Conservation (phyloP, 1,284 basidiomycete species). For the Cryptococcus sp. region DNA sequence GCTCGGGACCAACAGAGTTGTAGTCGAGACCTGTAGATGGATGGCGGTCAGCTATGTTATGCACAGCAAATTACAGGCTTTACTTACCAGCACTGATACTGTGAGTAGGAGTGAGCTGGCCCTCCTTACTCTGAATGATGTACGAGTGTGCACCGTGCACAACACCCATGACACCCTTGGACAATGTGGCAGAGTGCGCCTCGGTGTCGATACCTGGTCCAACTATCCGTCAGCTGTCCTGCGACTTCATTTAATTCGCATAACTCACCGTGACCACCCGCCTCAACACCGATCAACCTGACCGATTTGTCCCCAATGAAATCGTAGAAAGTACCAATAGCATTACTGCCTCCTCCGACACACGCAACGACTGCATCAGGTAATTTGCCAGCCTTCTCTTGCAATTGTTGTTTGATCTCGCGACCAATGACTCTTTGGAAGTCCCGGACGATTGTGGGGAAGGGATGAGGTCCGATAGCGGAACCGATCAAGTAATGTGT, state of each 20-base stretch:
- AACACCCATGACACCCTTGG: slow-evolving; percentile 87
- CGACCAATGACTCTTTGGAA: slow-evolving; percentile 95
- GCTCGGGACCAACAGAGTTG: slow-evolving; percentile 85
- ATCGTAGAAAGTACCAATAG: slow-evolving; percentile 95
- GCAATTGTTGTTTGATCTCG: slow-evolving; percentile 89
- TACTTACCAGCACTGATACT: slow-evolving; percentile 83
- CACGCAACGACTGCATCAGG: slow-evolving; percentile 95
- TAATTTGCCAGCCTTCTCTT: slow-evolving; percentile 73
- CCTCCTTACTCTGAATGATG: slow-evolving; percentile 80
- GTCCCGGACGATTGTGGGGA: slow-evolving; percentile 97
- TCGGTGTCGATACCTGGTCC: slow-evolving; percentile 71
- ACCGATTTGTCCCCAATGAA: slow-evolving; percentile 86
- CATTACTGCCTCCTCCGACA: slow-evolving; percentile 96
- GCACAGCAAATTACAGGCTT: not conserved
- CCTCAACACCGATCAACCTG: slow-evolving; percentile 88
- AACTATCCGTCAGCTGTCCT: not conserved
- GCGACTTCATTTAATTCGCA: not conserved
- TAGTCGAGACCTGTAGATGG: slow-evolving; percentile 47
- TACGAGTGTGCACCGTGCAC: slow-evolving; percentile 93
- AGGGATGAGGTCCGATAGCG: slow-evolving; percentile 96
- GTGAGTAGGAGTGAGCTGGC: slow-evolving; percentile 96
- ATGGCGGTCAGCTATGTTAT: not conserved
- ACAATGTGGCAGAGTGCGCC: slow-evolving; percentile 87
- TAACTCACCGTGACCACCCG: slow-evolving; percentile 80
- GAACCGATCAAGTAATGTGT: slow-evolving; percentile 98